Evolutionary conservation across 352 stramenopile genomes (phyloP), one percentile per base, ranked within the genome.

Genomic region (Phytophthora sojae): DNA sequence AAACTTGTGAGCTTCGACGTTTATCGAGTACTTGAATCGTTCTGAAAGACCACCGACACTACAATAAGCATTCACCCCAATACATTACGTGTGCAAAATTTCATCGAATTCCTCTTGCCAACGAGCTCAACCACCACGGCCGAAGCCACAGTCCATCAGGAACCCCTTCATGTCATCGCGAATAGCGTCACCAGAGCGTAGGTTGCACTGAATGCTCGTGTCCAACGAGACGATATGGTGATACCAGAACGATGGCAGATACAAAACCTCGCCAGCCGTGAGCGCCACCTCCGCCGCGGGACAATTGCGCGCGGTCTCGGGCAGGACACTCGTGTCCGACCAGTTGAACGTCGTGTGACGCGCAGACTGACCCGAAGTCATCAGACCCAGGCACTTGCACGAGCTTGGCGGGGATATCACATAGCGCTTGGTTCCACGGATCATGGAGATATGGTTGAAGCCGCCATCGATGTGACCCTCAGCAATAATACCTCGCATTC

Each of bases 171-270:
- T 69, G 53, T 88, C 66, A n/a, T 75, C 39, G 21, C 83, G 76
- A 39, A 71, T 59, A 4, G 69, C 72, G 39, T 80, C 64, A 0
- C 82, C 80, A n/a, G 84, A 94, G 26, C 96, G 83, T 26, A 95
- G 78, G 75, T 99, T 99, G 82, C 96, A 99, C 75, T 99, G 97
- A 29, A 96, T 96, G 73, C 91, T 98, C 29, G 97, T 93, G 69
- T 97, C 92, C 12, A 99, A 79, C 44, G 91, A 97, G 6, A 98
- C 90, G 71, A 99, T 99, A 71, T 97, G 97, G 76, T 99, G 97
- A 73, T 99, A 98, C 93, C 94, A 99, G 63, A 84, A 92, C 7
- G 94, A 98, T 7, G 96, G 96, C 29, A 99, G 73, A 76, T 99
- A 99, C 26, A 99, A 69, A 8, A 98, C 92, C 78, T 99, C 96